Base-by-base conservation (phyloP, 2,329 filamentous ascomycete species). In the Aureobasidium sp. region DNA sequence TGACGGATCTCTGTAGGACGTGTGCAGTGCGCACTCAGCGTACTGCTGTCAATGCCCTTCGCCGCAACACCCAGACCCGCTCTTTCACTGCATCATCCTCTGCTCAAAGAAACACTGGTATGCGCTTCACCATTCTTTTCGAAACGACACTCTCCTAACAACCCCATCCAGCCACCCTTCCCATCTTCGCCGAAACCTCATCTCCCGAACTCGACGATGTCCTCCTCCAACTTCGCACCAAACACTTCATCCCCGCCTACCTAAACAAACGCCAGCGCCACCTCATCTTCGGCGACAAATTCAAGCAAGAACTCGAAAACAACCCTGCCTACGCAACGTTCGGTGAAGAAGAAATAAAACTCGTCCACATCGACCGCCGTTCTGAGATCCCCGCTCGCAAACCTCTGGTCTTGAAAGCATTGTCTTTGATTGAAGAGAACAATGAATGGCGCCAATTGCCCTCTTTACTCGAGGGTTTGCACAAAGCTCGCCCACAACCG, bases 191-290 rank as follows among this genome's bases (percentile, higher is more conserved):
- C 58, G 71, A 78, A 42, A 76, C 81, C 15, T 77, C 80, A 13
- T 77, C 76, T 18, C 73, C 79, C 56, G 76, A 80, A 51, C 80
- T 85, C 64, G 73, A 81, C 58, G 58, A 71, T 25, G 68, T 81
- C 42, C 79, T 85, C 66, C 68, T 73, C 8, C 74, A 68, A 13
- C 72, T 84, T 61, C 82, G 83, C 68, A 74, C 73, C 53, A 79
- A 80, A 59, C 71, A 84, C 69, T 77, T 85, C 66, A 76, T 84
- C 27, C 82, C 82, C 16, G 71, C 72, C 53, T 79, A 82, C 71
- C 77, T 85, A 62, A 78, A 74, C 66, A 68, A 71, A 20, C 74
- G 75, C 45, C 81, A 84, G 69, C 71, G 75, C 36, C 73, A 77
- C 66, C 77, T 84, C 36, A 78, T 85, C 69, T 83, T 79, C 75